These are phyloP conservation scores for Paraphoma chrysanthemicola DNA, from an alignment of 2,329 filamentous ascomycete genomes.

Conservation along the genomic window DNA sequence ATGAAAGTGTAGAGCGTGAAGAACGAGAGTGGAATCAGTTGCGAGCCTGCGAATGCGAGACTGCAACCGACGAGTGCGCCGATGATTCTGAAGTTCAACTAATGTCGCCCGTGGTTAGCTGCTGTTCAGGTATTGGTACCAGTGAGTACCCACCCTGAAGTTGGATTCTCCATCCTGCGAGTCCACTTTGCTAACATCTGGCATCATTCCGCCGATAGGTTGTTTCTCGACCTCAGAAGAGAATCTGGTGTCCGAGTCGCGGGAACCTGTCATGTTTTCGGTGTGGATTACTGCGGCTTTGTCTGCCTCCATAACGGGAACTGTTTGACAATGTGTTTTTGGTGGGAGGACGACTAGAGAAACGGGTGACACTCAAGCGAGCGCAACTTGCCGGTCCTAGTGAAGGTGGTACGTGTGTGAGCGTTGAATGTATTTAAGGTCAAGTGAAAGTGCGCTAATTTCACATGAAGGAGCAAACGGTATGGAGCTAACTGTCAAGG, in stretches of 20 bases:
- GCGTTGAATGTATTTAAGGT: background rate
- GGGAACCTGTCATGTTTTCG: background rate
- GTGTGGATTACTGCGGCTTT: background rate
- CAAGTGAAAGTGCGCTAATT: background rate
- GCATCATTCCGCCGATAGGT: background rate
- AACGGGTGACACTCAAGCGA: background rate
- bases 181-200: background rate
- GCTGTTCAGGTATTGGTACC: background rate
- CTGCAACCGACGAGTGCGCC: background rate
- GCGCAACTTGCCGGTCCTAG: background rate
- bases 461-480: background rate
- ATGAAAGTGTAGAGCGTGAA: background rate
- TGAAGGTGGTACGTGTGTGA: background rate
- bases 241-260: background rate
- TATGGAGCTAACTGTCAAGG: background rate
- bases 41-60: background rate
- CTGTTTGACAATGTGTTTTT: background rate
- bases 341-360: background rate
- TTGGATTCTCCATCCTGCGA: background rate
- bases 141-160: background rate
- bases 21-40: background rate
- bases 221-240: background rate
- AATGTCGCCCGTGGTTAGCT: background rate
- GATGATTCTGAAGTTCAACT: background rate
- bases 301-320: background rate